phyloP scores from a whole-genome alignment of 805 yeast genomes.

The Hanseniaspora clermontiae region DNA sequence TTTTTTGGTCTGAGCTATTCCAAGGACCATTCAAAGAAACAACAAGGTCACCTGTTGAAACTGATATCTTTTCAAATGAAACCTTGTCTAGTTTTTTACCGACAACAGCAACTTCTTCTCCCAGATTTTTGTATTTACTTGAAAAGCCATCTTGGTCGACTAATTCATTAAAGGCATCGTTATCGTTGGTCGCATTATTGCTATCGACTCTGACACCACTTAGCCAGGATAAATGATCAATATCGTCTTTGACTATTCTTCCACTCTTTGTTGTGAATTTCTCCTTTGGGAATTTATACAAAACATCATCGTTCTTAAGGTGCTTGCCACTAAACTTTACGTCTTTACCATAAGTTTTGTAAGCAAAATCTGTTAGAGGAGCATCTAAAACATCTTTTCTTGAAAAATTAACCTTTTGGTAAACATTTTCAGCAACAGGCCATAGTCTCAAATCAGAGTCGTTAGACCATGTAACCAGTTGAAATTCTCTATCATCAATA shows the following conservation, averaged over 20 bases:
- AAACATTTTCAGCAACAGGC: slow-evolving; percentile 45
- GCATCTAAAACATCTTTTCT: slow-evolving; percentile 30
- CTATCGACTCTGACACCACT: slow-evolving; percentile 67
- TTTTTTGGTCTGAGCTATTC: slow-evolving; percentile 33
- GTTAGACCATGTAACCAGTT: slow-evolving; percentile 85
- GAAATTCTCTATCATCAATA: slow-evolving; percentile 67
- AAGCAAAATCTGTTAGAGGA: slow-evolving; percentile 33
- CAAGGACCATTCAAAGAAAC: slow-evolving; percentile 75
- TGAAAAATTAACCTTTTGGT: slow-evolving; percentile 35
- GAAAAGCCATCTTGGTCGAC: slow-evolving; percentile 23
- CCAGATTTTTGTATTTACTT: slow-evolving; percentile 49
- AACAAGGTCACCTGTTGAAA: slow-evolving; percentile 67
- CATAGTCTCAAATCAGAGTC: slow-evolving; percentile 77
- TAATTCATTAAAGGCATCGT: slow-evolving; percentile 23
- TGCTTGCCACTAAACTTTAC: slow-evolving; percentile 25
- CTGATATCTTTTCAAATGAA: slow-evolving; percentile 74
- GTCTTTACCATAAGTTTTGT: slow-evolving; percentile 40
- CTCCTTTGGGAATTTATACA: slow-evolving; percentile 29
- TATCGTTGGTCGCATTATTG: slow-evolving; percentile 17
- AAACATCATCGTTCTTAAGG: slow-evolving; percentile 11
- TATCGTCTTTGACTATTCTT: slow-evolving; percentile 27
- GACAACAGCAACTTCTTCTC: slow-evolving; percentile 80
- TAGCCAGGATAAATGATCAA: slow-evolving; percentile 77
- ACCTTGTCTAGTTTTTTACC: slow-evolving; percentile 84
- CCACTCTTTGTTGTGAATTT: slow-evolving; percentile 24